Evolutionary conservation across 768 basidiomycete species (phyloP).

Genomic region (Cyclocybe aegerita): DNA sequence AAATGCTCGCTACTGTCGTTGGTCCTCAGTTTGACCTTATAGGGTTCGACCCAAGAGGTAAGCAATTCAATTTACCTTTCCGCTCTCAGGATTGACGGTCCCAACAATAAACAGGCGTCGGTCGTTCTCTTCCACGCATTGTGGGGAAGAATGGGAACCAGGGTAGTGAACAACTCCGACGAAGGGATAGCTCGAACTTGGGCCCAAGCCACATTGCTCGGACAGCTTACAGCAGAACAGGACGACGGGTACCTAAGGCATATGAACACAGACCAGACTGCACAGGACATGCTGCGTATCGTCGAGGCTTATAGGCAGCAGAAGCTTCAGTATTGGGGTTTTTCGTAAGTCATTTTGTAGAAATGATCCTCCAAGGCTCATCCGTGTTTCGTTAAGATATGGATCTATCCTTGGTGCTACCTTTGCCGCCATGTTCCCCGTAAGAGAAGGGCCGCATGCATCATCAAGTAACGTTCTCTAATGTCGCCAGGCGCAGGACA

Average conservation of each 20-base stretch:
- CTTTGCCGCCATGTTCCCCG: constrained; percentile 35
- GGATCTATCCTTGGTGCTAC: constrained; percentile 26
- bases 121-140: constrained; percentile 32
- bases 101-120: constrained; percentile 25
- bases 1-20: not conserved
- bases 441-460: constrained; percentile 3
- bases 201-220: constrained; percentile 30
- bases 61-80: not conserved
- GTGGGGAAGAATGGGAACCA: constrained; percentile 13
- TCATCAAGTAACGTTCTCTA: not conserved
- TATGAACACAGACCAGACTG: constrained; percentile 37
- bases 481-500: constrained; percentile 24
- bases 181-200: constrained; percentile 26
- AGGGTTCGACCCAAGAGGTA: constrained; percentile 48
- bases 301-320: constrained; percentile 28
- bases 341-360: constrained; percentile 19
- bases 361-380: not conserved
- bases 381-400: constrained; percentile 17
- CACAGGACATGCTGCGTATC: constrained; percentile 37
- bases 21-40: constrained; percentile 47
- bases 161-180: constrained; percentile 21
- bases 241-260: constrained; percentile 26
- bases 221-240: constrained; percentile 30
- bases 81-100: not conserved
- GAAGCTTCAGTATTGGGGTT: constrained; percentile 34